Base-by-base conservation (phyloP, 129 eudicot genomes). In the Saussurea involucrata region DNA sequence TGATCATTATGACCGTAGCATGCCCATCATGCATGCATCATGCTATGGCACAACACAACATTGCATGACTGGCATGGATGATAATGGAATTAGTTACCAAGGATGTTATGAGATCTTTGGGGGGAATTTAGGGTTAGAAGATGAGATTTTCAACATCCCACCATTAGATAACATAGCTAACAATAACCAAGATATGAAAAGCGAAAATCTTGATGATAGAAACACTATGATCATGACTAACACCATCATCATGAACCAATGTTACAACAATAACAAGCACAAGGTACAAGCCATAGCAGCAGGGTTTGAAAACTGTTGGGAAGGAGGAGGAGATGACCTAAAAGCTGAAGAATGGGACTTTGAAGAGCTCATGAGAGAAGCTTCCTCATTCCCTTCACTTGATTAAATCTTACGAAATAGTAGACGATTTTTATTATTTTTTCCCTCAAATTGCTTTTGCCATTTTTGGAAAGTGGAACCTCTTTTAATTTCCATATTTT, bases 261-360 rank as follows among this genome's bases (percentile, higher is more conserved):
- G 73, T 61, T 78, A 77, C 68, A 78, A 32, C 78, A 88, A 74
- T 81, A 74, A 42, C 69, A 76, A 66, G 66, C 80, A 69, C 76
- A 87, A 82, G 73, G 76, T 80, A 66, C 91, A 86, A 71, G 77
- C 78, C 40, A 25, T 78, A 21, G 77, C 77, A 12, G 74, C 34
- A 24, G 91, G 83, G 66, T 66, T 73, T 33, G 93, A 69, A 55
- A 79, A 73, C 68, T 85, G 31, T 81, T 92, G 86, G 92, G 88
- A 88, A 24, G 88, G 85, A 83, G 88, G 85, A 83, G 97, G 86
- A 77, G 94, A 88, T 32, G 89, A 83, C 40, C 65, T 87, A 37
- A 89, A 83, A 74, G 85, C 86, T 57, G 93, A 85, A 76, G 98
- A 92, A 78, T 92, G 96, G 98, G 92, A 92, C 84, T 86, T 92